Base-by-base conservation (phyloP, 345 rosid genomes). In the Gossypium raimondii region DNA sequence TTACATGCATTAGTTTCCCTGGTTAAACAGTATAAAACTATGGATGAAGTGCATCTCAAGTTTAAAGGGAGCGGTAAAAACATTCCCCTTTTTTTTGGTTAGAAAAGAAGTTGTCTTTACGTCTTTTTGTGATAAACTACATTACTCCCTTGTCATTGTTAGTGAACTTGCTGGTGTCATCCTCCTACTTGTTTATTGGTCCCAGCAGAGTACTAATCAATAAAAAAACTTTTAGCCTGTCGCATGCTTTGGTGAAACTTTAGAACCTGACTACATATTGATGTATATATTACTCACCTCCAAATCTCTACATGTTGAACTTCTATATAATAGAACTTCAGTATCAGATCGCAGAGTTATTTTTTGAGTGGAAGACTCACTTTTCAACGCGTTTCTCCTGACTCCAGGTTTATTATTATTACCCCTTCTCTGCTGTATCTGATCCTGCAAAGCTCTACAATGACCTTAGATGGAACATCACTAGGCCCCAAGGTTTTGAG, bases 401-500 rank as follows among this genome's bases (percentile, higher is more conserved):
- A 58, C 75, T 90, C 69, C 89, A 95, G 98, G 92, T 95, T 80
- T 90, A 95, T 80, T 88, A 86, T 78, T 95, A 93, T 84, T 83
- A 85, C 78, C 97, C 98, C 61, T 95, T 95, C 87, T 96, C 97
- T 56, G 97, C 93, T 47, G 76, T 96, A 71, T 86, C 93, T 75
- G 99, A 93, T 87, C 87, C 93, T 51, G 91, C 94, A 73, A 95
- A 95, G 92, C 93, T 95, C 56, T 95, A 89, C 85, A 95, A 91
- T 78, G 99, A 95, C 87, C 96, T 91, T 59, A 91, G 96, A 84
- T 95, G 99, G 99, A 95, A 95, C 85, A 83, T 95, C 77, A 88
- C 93, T 44, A 89, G 98, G 87, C 98, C 99, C 66, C 99, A 95
- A 85, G 97, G 99, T 73, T 93, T 87, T 84, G 99, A 95, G 89